These are phyloP conservation scores for Gloeostereum incarnatum DNA, from an alignment of 768 basidiomycete species.

Conservation along the genomic window DNA sequence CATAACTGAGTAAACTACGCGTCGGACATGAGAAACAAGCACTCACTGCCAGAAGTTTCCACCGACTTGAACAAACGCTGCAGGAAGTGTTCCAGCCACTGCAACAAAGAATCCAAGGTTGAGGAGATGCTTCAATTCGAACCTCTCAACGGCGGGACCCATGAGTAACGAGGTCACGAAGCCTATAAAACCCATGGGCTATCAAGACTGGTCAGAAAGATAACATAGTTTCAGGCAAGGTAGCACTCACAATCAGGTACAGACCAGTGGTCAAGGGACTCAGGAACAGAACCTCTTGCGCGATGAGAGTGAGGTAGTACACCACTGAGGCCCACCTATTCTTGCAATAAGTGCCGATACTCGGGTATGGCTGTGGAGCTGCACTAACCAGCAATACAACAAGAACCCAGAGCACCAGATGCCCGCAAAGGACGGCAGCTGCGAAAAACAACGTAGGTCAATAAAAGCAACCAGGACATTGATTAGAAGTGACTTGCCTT, in stretches of 20 bases:
- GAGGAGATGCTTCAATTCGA: constrained; percentile 5
- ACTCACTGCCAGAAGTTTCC: constrained; percentile 5
- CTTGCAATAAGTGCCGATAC: neutral
- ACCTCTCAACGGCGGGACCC: constrained; percentile 4
- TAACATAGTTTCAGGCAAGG: neutral
- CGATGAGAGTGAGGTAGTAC: constrained; percentile 6
- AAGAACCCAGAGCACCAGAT: constrained; percentile 7
- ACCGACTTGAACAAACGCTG: constrained; percentile 5
- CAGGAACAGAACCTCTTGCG: constrained; percentile 7
- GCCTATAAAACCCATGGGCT: constrained; percentile 5
- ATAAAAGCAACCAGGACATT: neutral
- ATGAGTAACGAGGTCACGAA: constrained; percentile 1
- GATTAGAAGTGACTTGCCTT: constrained; percentile 1
- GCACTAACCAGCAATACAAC: constrained; percentile 5
- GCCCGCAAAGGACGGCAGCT: constrained; percentile 7
- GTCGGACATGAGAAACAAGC: neutral
- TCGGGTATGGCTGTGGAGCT: neutral
- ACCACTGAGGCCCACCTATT: constrained; percentile 7
- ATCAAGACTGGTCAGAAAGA: neutral
- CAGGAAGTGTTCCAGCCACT: constrained; percentile 5
- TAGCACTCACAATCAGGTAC: constrained; percentile 4
- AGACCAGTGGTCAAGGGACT: constrained; percentile 5
- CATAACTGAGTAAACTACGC: neutral
- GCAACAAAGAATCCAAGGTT: constrained; percentile 3
- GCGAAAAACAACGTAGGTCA: neutral